Evolutionary conservation across 2,329 filamentous ascomycete genomes (phyloP), one percentile per base, ranked within the genome.

Genomic region (Aureobasidium mangrovei): DNA sequence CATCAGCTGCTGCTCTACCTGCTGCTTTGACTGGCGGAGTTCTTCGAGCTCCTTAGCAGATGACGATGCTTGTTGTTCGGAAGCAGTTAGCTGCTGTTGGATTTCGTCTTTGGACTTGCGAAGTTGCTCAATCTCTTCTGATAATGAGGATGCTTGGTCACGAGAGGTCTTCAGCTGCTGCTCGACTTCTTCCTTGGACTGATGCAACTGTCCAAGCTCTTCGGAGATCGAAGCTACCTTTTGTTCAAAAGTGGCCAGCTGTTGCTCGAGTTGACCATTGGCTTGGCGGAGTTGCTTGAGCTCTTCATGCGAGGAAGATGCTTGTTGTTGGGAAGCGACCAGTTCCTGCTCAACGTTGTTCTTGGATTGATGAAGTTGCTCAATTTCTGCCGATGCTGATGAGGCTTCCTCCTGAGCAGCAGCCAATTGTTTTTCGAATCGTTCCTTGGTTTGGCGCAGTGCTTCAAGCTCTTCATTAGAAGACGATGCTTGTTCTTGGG

Each of bases 21-120:
- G 27, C n/a, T 7, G 47, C 38, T 51, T 33, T 8, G 38, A 42
- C 2, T 32, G 29, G 29, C 60, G 57, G 32, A 55, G 49, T 29
- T 56, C 33, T 12, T 48, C 44, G 32, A 43, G 48, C 29, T 57
- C 47, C n/a, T 51, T n/a, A 18, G 57, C 8, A 26, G 43, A 36
- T 12, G 40, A 6, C 27, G 49, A 35, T 10, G 56, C 35, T 27
- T 56, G 28, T 28, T 56, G 8, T 40, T 46, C 36, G 9, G 49
- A 54, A 2, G 48, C 38, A 28, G 48, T 39, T 18, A 54, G 51
- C 38, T 41, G 47, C 35, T 29, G 44, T 18, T 57, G 46, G n/a
- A 52, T 53, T 10, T 59, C 56, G 24, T 40, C 33, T 10, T 47
- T 54, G 8, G 53, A 53, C 8, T 49, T 39, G 26, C 45, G 54